A percentile compares a stretch with the other conserved stretches of the same genome.
Evolutionary conservation across 139 green algal genomes (phyloP).

Genomic region (Protoeuglena noctilucae): DNA sequence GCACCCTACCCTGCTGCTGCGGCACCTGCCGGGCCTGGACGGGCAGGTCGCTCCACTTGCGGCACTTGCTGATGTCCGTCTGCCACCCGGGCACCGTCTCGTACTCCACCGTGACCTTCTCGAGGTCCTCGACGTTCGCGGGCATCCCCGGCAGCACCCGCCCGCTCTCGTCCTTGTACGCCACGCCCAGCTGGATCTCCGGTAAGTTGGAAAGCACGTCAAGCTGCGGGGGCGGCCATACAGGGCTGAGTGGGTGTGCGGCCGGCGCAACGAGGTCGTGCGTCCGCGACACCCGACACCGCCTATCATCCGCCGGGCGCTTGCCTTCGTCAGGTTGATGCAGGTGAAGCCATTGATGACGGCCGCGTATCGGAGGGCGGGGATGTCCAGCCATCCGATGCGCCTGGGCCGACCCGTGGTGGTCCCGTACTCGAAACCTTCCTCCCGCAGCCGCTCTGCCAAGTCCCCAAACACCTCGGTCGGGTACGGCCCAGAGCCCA

Average conservation of each 20-base stretch:
- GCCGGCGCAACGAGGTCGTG: too few species aligned
- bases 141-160: conserved; percentile 1
- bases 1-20: too few species aligned
- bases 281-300: too few species aligned
- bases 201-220: conserved; percentile 72
- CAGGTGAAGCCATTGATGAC: conserved; percentile 92
- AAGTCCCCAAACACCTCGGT: conserved; percentile 83
- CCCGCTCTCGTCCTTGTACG: conserved; percentile 15
- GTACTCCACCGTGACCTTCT: conserved; percentile 54
- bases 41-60: conserved; percentile 74
- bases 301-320: too few species aligned
- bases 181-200: conserved; percentile 71
- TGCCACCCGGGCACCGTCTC: conserved; percentile 89
- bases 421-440: conserved; percentile 88
- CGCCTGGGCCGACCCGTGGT: conserved; percentile 87
- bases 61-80: conserved; percentile 51
- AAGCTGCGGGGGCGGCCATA: too few species aligned
- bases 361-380: conserved; percentile 71
- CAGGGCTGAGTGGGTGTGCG: too few species aligned
- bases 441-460: conserved; percentile 65
- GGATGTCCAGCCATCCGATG: conserved; percentile 95
- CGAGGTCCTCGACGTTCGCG: conserved; percentile 19
- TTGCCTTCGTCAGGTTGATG: conserved; percentile 99
- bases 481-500: conserved; percentile 89
- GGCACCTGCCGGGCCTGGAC: conserved; percentile 34